Evolutionary conservation across 2,329 filamentous ascomycete species (phyloP).

Genomic region (Apiospora rasikravindrae): DNA sequence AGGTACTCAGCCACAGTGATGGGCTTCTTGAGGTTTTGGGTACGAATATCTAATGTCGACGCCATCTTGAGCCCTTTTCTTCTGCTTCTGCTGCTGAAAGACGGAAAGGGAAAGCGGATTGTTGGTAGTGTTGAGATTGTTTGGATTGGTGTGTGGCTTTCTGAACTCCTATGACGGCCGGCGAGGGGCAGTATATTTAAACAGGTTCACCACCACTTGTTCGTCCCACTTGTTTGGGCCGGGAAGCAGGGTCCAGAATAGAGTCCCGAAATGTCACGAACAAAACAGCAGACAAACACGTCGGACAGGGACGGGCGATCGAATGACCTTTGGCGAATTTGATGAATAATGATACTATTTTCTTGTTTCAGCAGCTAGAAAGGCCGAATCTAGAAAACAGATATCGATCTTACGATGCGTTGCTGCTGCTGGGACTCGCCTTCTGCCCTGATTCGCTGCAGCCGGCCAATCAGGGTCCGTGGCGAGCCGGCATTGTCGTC

Average conservation of each 20-base stretch:
- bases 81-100: conserved; percentile 1
- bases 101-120: neutral
- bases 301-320: conserved; percentile 10
- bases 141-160: neutral
- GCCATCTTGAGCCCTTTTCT: conserved; percentile 11
- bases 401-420: conserved; percentile 16
- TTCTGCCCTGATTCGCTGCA: neutral
- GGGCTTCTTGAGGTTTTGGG: conserved; percentile 51
- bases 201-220: neutral
- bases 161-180: neutral
- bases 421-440: neutral
- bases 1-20: conserved; percentile 71
- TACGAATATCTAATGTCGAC: conserved; percentile 45
- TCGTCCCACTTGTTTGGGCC: conserved; percentile 1
- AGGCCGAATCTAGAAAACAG: conserved; percentile 12
- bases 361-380: conserved; percentile 13
- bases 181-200: conserved; percentile 17
- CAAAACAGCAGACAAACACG: conserved; percentile 17
- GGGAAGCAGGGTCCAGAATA: conserved; percentile 10
- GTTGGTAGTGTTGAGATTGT: neutral
- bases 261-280: conserved; percentile 4
- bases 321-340: conserved; percentile 4
- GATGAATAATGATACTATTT: conserved; percentile 14
- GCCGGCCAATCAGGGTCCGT: neutral
- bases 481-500: conserved; percentile 5